Evolutionary conservation across 257 asterid genomes (phyloP).

Genomic region (Buddleja alternifolia): DNA sequence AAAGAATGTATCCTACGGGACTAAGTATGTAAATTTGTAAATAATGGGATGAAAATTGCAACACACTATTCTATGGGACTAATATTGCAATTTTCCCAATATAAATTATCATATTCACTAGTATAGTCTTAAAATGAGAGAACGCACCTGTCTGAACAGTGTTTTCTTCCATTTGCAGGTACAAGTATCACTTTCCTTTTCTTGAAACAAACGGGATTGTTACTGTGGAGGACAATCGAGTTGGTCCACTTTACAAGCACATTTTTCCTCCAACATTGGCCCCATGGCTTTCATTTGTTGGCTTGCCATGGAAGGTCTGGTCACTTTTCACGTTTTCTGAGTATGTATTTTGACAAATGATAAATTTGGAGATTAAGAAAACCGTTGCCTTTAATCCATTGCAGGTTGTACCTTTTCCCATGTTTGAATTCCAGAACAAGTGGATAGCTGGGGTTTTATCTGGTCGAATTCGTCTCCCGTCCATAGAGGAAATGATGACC

Average conservation of each 20-base stretch:
- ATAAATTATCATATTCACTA: no score
- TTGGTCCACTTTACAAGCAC: slow-evolving; percentile 89
- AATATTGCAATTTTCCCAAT: no score
- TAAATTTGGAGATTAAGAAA: background rate
- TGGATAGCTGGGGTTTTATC: slow-evolving; percentile 92
- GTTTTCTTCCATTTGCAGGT: slow-evolving; percentile 47
- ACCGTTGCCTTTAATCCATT: background rate
- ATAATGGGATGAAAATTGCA: no score
- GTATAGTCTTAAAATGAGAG: background rate
- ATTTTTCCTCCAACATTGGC: slow-evolving; percentile 81
- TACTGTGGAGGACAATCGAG: slow-evolving; percentile 83
- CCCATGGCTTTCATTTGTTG: slow-evolving; percentile 88
- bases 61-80: no score
- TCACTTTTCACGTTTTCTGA: background rate
- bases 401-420: slow-evolving; percentile 86
- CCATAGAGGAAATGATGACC: slow-evolving; percentile 66
- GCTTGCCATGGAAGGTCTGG: slow-evolving; percentile 93
- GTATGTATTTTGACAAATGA: background rate
- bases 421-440: slow-evolving; percentile 78
- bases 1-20: no score
- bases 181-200: slow-evolving; percentile 82
- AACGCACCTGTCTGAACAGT: background rate
- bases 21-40: no score
- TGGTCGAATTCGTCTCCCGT: slow-evolving; percentile 68
- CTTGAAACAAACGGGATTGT: slow-evolving; percentile 72